Evolutionary conservation across 352 stramenopile species (phyloP), one percentile per base, ranked within the genome.

Genomic region (Globisporangium orthogonon): DNA sequence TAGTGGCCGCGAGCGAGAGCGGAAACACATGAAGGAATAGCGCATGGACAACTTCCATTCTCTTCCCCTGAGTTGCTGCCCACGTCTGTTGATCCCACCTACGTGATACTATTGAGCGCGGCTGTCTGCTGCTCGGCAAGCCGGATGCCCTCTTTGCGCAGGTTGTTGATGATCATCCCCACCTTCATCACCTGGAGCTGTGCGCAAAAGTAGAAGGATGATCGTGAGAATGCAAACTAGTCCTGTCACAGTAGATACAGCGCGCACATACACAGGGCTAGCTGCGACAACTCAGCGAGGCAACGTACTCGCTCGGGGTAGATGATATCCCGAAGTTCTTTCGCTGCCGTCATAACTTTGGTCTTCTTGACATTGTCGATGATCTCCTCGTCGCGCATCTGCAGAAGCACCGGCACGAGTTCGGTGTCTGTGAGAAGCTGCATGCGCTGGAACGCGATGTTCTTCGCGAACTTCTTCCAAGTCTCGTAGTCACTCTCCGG

Each of bases 131-230:
- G 81, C 41, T 89, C 76, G 2, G 81, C 81, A 33, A 91, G 50
- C 14, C 81, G 78, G 44, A 89, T 66, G 41, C 81, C 81, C 73
- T 91, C 81, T 35, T 86, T 78, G n/a, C 80, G 70, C 23, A 91
- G 46, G 9, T 70, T 76, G 50, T 86, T 88, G 17, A 91, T 69
- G 30, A 91, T 77, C 5, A 61, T 48, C 40, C 77, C 76, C 33
- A 83, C 65, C 29, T 74, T 67, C 73, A 91, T 84, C 17, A 91
- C 76, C 56, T 80, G 56, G 11, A 91, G 55, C 80, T 90, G 60
- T 45, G 49, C n/a, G 17, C 28, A 23, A 23, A 23, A 23, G 23
- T 23, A 23, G 23, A 23, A 23, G 1, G 23, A 23, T 23, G 23
- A 23, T 23, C 23, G 23, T 23, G 23, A 23, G 30, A 15, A 54